Evolutionary conservation across 2,329 filamentous ascomycete genomes (phyloP).

Genomic region (Trichoderma koningii): DNA sequence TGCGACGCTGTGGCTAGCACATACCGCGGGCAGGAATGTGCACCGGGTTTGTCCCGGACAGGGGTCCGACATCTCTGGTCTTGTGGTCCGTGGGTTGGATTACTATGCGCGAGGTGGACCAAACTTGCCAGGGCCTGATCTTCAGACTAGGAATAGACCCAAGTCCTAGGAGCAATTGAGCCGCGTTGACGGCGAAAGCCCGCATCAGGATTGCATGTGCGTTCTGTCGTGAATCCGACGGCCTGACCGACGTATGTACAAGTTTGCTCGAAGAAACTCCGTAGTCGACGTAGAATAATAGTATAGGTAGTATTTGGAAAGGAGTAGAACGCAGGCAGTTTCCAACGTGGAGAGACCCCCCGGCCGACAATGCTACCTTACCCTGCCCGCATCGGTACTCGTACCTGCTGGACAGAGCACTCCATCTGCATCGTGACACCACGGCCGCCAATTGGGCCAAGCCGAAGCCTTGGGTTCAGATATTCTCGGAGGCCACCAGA

Average conservation of each 20-base stretch:
- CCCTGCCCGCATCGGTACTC: neutral
- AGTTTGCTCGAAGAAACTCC: neutral
- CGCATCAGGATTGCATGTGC: constrained; percentile 2
- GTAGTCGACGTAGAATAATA: neutral
- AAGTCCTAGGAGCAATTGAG: neutral
- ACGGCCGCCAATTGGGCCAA: constrained; percentile 25
- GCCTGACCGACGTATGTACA: neutral
- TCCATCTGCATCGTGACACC: neutral
- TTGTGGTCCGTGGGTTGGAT: neutral
- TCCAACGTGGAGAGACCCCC: constrained; percentile 8
- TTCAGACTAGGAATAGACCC: neutral
- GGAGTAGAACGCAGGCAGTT: neutral
- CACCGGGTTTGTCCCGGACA: neutral
- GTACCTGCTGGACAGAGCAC: neutral
- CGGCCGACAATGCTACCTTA: neutral
- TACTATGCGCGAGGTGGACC: constrained; percentile 8
- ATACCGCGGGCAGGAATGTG: constrained; percentile 16
- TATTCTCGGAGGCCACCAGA: constrained; percentile 21
- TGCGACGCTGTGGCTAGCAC: constrained; percentile 27
- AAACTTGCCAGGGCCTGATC: neutral
- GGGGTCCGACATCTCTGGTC: constrained; percentile 4
- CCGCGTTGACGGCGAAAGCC: neutral
- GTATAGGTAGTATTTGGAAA: no score
- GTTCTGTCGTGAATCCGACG: neutral
- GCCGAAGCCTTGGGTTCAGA: constrained; percentile 16